Evolutionary conservation across 2,329 filamentous ascomycete species (phyloP), one percentile per base, ranked within the genome.

Genomic region (Xylariaceae sp.): DNA sequence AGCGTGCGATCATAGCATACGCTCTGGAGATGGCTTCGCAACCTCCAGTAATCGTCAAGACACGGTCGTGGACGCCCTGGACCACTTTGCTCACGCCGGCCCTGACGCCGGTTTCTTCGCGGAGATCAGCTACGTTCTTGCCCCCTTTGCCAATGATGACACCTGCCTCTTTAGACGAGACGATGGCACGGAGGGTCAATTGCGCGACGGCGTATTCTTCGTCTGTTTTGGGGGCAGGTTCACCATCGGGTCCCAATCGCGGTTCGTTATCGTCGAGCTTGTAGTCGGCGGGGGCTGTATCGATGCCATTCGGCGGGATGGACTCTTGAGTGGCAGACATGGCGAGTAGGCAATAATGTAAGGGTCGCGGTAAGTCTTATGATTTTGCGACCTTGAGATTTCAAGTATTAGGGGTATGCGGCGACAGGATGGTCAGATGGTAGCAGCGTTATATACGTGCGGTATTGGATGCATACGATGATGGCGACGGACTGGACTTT

Each of bases 1-100:
- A 85, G 57, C 88, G 87, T 47, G 92, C 88, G 47, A 98, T 92
- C 56, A 95, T 85, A 43, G 87, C 81, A 62, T 98, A 98, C 28
- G 92, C 92, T 63, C 88, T 85, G 43, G 90, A 83, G 56, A 95
- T 88, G 53, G 88, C 83, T 43, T 88, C 85, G 59, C 94, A 83
- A 43, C 85, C 78, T 50, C 92, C 92, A 36, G 88, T 94, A 57
- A 98, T 94, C 47, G 92, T 96, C 54, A 98, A 73, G 51, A 98
- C 92, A 51, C 92, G 88, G 65, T 98, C 92, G 58, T 96, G 90
- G 41, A 98, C 92, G 52, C 92, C 90, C 52, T 90, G 88, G 32
- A 98, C 92, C 38, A 97, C 92, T 73, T 98, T 98, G 78, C 89
- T 96, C 50, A 98, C 92, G 51, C 92, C 92, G 46, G 92, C 92